phyloP scores from a whole-genome alignment of 2,329 filamentous ascomycete genomes.

The Phyllosticta citribraziliensis region DNA sequence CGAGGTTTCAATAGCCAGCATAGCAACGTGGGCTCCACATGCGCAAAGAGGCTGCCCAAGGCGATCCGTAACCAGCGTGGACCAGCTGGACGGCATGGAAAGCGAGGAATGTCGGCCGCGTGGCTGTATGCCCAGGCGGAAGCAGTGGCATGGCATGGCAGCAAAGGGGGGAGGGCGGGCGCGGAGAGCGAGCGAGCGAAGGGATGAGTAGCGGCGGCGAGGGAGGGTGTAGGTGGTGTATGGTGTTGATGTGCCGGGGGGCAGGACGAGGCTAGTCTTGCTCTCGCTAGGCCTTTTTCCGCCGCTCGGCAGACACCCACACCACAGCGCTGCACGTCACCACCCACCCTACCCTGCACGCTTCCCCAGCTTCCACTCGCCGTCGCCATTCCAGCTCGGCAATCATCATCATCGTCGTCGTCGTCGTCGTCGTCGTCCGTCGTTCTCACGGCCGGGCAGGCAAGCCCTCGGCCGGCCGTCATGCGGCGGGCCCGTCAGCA shows the following conservation, averaged over 20 bases:
- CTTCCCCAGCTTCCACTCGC: too few relatives aligned
- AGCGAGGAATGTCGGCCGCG: conserved; percentile 5
- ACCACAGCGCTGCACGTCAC: too few relatives aligned
- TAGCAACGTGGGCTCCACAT: conserved; percentile 10
- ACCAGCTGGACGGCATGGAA: neutral
- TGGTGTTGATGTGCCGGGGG: too few relatives aligned
- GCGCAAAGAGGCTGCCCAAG: neutral
- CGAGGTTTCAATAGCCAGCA: neutral
- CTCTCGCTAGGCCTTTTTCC: too few relatives aligned
- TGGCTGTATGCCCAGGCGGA: neutral
- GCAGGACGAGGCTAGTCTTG: too few relatives aligned
- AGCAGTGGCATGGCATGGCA: conserved; percentile 1
- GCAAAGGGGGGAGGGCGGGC: too few relatives aligned
- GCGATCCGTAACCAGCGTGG: conserved; percentile 1
- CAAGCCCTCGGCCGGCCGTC: conserved; percentile 8
- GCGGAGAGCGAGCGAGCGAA: neutral
- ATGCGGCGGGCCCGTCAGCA: conserved; percentile 3
- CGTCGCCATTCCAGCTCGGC: too few relatives aligned
- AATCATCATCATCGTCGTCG: too few relatives aligned
- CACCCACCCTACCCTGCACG: too few relatives aligned
- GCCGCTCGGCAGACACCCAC: too few relatives aligned
- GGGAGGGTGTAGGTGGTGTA: neutral
- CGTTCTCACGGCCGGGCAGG: neutral
- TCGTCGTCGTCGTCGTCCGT: neutral
- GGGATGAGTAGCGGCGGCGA: neutral